A percentile compares a stretch with the other conserved stretches of the same genome.
These are phyloP conservation scores for Podochytrium sp. DNA, from an alignment of 192 early-diverging fungal genomes.

Conservation along the genomic window DNA sequence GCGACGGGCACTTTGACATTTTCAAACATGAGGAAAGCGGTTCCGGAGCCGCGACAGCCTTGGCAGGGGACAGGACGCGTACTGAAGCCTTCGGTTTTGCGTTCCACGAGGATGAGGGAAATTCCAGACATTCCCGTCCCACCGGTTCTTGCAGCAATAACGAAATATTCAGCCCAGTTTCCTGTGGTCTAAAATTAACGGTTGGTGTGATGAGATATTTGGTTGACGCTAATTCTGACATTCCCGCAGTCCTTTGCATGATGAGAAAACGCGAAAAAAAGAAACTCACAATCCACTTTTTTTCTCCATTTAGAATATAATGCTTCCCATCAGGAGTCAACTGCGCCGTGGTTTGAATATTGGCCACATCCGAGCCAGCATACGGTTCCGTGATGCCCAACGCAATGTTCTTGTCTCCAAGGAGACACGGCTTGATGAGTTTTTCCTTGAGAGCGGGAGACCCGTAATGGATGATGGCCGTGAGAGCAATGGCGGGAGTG, in stretches of 20 bases:
- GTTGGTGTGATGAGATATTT: too few species aligned
- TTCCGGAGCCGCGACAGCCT: constrained; percentile 83
- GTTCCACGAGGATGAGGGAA: constrained; percentile 74
- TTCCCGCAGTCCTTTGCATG: background rate
- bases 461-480: constrained; percentile 73
- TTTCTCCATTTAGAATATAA: constrained; percentile 79
- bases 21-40: constrained; percentile 55
- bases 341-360: constrained; percentile 68
- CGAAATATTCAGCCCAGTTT: constrained; percentile 83
- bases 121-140: constrained; percentile 78
- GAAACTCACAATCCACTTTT: constrained; percentile 50
- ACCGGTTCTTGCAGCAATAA: constrained; percentile 78
- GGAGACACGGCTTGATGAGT: constrained; percentile 66
- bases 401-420: constrained; percentile 80
- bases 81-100: constrained; percentile 68
- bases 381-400: constrained; percentile 73
- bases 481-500: constrained; percentile 63
- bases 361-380: constrained; percentile 75
- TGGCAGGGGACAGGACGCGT: constrained; percentile 83
- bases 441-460: constrained; percentile 69
- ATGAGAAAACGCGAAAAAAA: background rate
- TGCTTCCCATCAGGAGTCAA: constrained; percentile 68
- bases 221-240: constrained; percentile 75
- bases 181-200: constrained; percentile 71
- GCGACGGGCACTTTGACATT: constrained; percentile 83